Base-by-base conservation (phyloP, 2,329 filamentous ascomycete species). In the Pseudogymnoascus sp. region DNA sequence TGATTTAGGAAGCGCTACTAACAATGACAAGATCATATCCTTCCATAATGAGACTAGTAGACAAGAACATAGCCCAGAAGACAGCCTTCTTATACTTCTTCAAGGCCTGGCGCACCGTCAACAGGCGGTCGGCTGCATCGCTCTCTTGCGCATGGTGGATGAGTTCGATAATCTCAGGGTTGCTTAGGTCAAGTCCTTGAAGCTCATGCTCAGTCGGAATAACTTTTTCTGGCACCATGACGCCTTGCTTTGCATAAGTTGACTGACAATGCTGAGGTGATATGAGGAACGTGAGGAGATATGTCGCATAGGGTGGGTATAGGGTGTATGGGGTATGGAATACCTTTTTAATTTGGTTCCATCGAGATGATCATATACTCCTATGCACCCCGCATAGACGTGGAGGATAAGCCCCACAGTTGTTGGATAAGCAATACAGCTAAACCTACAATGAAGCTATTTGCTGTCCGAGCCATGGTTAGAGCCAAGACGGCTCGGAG, bases 171-270 rank as follows among this genome's bases (percentile, higher is more conserved):
- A 61, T 14, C 16, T 58, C 60, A 12, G 64, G 59, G 23, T 63
- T 60, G 33, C 45, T 61, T 25, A 66, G 28, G 39, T 66, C 61
- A 36, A 66, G 60, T 11, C 52, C 58, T 41, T 62, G 58, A 35
- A 66, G 64, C 52, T 63, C 64, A 30, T 64, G 42, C n/a, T 63
- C 63, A n/a, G 64, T 66, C 11, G 64, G 64, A 33, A 64, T 49
- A n/a, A 66, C 39, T 25, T 60, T 64, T 30, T 36, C 58, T n/a
- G 19, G 41, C 8, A 42, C 60, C 64, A 65, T 52, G 3, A n/a
- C 35, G 16, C 25, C 30, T 25, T 60, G 19, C 3, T 16, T 28
- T 14, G 58, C 45, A 55, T 55, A 55, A 19, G 28, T 33, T 7
- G 25, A 11, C 16, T 28, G 28, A 12, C 4, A 55, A 33, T 33